Base-by-base conservation (phyloP, 441 rosid species). In the Flueggea neowawraea region DNA sequence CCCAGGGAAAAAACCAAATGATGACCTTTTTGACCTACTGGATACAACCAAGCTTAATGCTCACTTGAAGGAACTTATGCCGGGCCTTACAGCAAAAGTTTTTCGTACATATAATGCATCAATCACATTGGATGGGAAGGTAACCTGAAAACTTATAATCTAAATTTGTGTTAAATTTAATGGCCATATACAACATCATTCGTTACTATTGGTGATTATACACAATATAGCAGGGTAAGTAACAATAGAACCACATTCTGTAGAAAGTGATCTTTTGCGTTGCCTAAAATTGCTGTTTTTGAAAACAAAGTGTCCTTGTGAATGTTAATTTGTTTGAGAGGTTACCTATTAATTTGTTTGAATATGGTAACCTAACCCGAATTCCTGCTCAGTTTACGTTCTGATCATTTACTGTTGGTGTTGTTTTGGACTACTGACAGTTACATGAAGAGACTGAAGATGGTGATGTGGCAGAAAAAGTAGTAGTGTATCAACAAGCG, bases 51-150 rank as follows among this genome's bases (percentile, higher is more conserved):
- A 86, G 83, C 86, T 95, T 71, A 95, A 92, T 78, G 83, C 98
- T 57, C 99, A 92, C 80, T 76, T 92, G 43, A 92, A 95, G 84
- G 99, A 84, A 68, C 94, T 90, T 65, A 92, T 95, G 99, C 95
- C 97, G 69, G 96, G 96, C 71, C 97, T 95, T 54, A 95, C 99
- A 54, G 98, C 99, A 36, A 95, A 95, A 83, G 98, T 95, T 51
- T 95, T 95, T 68, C 98, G 98, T 82, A 95, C 99, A 56, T 95
- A 84, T 69, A 95, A 92, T 78, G 98, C 99, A 43, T 96, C 99
- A 60, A 82, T 92, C 77, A 96, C 96, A 31, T 71, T 93, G 91
- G 96, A 92, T 84, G 87, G 64, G 14, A 81, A 85, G 94, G 99
- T 92, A 78, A 77, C 76, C 69, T 62, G 53, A 71, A 47, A 66